These are phyloP conservation scores for Fusarium sp. DNA, from an alignment of 2,329 filamentous ascomycete genomes.

Conservation along the genomic window DNA sequence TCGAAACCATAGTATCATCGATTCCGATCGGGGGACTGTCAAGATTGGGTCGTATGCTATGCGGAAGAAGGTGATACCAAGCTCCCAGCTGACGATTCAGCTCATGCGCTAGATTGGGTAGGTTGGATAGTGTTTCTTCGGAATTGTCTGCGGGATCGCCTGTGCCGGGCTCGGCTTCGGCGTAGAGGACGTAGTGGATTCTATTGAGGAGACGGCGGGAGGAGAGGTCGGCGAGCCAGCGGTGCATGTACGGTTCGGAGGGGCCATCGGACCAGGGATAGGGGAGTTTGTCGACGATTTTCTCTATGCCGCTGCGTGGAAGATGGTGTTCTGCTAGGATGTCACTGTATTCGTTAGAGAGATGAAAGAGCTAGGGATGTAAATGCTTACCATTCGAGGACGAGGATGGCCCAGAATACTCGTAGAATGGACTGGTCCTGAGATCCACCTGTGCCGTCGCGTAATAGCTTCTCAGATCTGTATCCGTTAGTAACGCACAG, in stretches of 20 bases:
- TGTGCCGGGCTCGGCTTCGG: conserved; percentile 29
- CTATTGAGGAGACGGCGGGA: conserved; percentile 34
- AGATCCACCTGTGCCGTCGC: conserved; percentile 18
- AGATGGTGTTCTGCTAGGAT: conserved; percentile 41
- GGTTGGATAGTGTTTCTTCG: conserved; percentile 13
- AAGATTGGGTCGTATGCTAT: conserved; percentile 29
- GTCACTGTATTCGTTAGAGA: conserved; percentile 2
- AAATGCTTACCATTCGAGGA: conserved; percentile 24
- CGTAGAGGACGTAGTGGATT: conserved; percentile 39
- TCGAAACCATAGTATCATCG: conserved; percentile 36
- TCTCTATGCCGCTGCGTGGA: conserved; percentile 36
- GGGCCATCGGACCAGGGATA: conserved; percentile 33
- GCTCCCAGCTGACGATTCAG: conserved; percentile 33
- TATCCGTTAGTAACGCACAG: accelerated
- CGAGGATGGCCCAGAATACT: conserved; percentile 38
- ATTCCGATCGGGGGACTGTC: conserved; percentile 15
- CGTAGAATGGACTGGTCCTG: conserved; percentile 35
- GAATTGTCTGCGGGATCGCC: neutral
- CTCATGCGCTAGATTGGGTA: conserved; percentile 26
- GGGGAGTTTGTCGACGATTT: conserved; percentile 38
- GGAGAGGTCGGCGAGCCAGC: conserved; percentile 36
- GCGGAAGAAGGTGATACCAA: conserved; percentile 38
- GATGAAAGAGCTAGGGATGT: accelerated
- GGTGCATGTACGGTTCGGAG: conserved; percentile 35
- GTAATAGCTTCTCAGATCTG: conserved; percentile 30